phyloP scores from a whole-genome alignment of 2,329 filamentous ascomycete genomes.

The Diplodia intermedia region DNA sequence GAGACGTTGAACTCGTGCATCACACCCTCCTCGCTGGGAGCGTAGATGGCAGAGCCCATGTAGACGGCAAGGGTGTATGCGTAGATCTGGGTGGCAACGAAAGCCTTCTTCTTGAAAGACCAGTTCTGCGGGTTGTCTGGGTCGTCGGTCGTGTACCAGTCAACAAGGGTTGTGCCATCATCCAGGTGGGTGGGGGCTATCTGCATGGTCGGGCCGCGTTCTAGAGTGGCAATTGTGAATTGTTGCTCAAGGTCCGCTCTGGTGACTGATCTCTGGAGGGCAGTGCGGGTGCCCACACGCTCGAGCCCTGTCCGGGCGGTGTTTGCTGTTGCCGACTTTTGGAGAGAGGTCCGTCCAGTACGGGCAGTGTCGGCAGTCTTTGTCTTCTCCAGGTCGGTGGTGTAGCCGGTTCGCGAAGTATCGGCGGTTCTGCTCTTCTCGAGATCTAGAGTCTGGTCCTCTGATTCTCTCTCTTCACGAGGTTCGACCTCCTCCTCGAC shows the following conservation, averaged over 20 bases:
- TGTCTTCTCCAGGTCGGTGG: constrained; percentile 45
- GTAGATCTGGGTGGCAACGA: constrained; percentile 50
- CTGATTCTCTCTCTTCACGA: constrained; percentile 42
- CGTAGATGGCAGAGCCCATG: constrained; percentile 61
- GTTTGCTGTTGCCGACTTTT: constrained; percentile 35
- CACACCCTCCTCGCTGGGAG: constrained; percentile 54
- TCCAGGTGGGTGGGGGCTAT: constrained; percentile 46
- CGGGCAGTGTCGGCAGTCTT: constrained; percentile 33
- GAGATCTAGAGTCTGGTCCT: constrained; percentile 14
- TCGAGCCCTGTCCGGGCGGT: constrained; percentile 43
- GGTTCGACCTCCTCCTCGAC: constrained; percentile 34
- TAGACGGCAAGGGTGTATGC: constrained; percentile 68
- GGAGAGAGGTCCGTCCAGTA: background rate
- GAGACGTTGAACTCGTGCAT: constrained; percentile 62
- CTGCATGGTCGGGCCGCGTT: constrained; percentile 45
- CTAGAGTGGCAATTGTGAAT: constrained; percentile 43
- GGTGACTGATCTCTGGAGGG: constrained; percentile 46
- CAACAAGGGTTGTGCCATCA: constrained; percentile 51
- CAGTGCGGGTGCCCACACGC: constrained; percentile 47
- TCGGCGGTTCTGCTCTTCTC: constrained; percentile 6
- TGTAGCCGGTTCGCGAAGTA: constrained; percentile 23
- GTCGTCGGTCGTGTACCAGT: constrained; percentile 54
- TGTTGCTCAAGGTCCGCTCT: constrained; percentile 51
- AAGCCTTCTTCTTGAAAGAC: constrained; percentile 33
- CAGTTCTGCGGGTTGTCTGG: constrained; percentile 35